These are phyloP conservation scores for Dimargaris cristalligena DNA, from an alignment of 192 early-diverging fungal species.

Conservation along the genomic window DNA sequence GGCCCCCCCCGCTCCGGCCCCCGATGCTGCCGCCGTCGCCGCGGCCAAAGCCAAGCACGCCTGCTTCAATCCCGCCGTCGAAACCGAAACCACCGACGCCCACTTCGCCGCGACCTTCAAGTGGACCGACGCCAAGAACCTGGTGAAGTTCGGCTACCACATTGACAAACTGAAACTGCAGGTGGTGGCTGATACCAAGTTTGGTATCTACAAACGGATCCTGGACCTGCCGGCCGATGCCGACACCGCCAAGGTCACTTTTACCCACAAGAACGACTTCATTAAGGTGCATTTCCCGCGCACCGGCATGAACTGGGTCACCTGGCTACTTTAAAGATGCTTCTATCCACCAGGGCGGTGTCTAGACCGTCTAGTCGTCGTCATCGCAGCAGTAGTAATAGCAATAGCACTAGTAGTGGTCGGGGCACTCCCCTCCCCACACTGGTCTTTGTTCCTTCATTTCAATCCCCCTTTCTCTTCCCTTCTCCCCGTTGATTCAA, in stretches of 20 bases:
- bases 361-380: too few relatives aligned
- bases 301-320: not conserved
- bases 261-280: not conserved
- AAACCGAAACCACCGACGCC: not conserved
- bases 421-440: too few relatives aligned
- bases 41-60: too few relatives aligned
- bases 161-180: not conserved
- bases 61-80: not conserved
- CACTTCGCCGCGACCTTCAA: not conserved
- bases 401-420: too few relatives aligned
- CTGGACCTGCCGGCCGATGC: not conserved
- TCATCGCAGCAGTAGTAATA: too few relatives aligned
- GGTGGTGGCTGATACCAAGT: not conserved
- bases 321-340: too few relatives aligned
- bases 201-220: not conserved
- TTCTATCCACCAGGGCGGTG: too few relatives aligned
- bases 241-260: not conserved
- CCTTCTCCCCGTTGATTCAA: too few relatives aligned
- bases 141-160: not conserved
- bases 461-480: too few relatives aligned
- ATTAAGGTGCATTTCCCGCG: not conserved
- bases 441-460: too few relatives aligned
- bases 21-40: not conserved
- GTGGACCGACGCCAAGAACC: not conserved
- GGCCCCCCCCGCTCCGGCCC: not conserved